phyloP scores from a whole-genome alignment of 257 asterid genomes.

The Petrea volubilis region DNA sequence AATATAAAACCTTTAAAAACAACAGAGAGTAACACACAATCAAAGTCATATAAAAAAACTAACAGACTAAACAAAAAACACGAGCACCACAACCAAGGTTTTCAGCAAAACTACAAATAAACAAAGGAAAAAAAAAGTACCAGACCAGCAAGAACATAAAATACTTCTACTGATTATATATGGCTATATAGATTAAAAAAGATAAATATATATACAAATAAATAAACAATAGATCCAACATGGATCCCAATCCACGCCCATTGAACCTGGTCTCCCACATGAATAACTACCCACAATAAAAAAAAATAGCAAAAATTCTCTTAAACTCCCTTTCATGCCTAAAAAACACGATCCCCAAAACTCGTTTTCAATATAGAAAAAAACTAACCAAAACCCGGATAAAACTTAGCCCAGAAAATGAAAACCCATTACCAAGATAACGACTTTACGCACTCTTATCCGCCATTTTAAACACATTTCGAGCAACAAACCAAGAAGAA shows the following conservation, averaged over 20 bases:
- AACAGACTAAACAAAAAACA: conserved; percentile 39
- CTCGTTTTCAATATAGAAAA: conserved; percentile 6
- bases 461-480: conserved; percentile 23
- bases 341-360: conserved; percentile 32
- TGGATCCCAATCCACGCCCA: conserved; percentile 87
- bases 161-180: conserved; percentile 26
- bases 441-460: conserved; percentile 36
- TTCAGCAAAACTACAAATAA: conserved; percentile 44
- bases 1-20: conserved; percentile 46
- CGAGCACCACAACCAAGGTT: conserved; percentile 56
- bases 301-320: neutral
- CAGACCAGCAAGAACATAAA: conserved; percentile 45
- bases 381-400: conserved; percentile 24
- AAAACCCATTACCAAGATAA: conserved; percentile 45
- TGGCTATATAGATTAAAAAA: neutral
- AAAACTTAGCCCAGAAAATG: conserved; percentile 30
- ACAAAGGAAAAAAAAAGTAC: conserved; percentile 33
- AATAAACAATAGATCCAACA: conserved; percentile 67
- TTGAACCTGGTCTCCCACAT: conserved; percentile 65
- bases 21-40: conserved; percentile 25
- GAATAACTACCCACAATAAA: conserved; percentile 31
- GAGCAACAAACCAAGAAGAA: conserved; percentile 16
- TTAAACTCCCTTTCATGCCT: conserved; percentile 18
- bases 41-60: conserved; percentile 19
- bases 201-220: conserved; percentile 30